These are phyloP conservation scores for Zymoseptoria brevis DNA, from an alignment of 2,329 filamentous ascomycete genomes.

Conservation along the genomic window DNA sequence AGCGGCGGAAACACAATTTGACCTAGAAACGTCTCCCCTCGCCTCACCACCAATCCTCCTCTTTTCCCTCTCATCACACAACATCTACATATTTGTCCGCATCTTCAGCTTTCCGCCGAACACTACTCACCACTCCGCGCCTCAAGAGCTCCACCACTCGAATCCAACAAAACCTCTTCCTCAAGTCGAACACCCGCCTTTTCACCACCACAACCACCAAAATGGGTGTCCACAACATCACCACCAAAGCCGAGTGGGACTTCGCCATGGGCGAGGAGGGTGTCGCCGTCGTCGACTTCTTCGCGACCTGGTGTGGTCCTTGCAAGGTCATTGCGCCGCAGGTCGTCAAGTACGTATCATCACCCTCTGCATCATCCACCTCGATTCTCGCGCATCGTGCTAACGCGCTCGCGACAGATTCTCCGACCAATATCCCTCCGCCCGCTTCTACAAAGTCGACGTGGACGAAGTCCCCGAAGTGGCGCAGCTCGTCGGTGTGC, in stretches of 20 bases:
- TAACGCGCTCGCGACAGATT: slow-evolving; percentile 38
- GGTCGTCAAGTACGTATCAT: slow-evolving; percentile 49
- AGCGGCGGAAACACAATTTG: too few species aligned
- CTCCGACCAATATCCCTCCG: slow-evolving; percentile 50
- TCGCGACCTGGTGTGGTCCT: slow-evolving; percentile 86
- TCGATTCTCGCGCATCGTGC: not conserved
- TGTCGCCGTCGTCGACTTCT: slow-evolving; percentile 70
- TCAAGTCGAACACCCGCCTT: slow-evolving; percentile 18
- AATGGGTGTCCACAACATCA: slow-evolving; percentile 44
- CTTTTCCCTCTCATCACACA: not conserved
- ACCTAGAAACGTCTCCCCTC: not conserved
- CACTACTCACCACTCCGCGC: slow-evolving; percentile 34
- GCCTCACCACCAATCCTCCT: not conserved
- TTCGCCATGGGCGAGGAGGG: slow-evolving; percentile 43
- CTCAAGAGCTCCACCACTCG: slow-evolving; percentile 7
- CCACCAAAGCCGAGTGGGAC: slow-evolving; percentile 54
- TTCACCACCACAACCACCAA: slow-evolving; percentile 41
- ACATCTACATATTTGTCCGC: slow-evolving; percentile 30
- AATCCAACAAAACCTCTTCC: slow-evolving; percentile 18
- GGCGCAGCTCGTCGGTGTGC: slow-evolving; percentile 67
- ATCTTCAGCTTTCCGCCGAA: slow-evolving; percentile 30
- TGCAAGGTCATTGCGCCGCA: slow-evolving; percentile 84
- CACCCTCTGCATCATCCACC: not conserved
- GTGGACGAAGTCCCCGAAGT: slow-evolving; percentile 74
- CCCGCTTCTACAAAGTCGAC: slow-evolving; percentile 82